Percentiles rank a stretch among this genome's conserved stretches.
Conservation (phyloP, 2,329 filamentous ascomycete genomes). For the Pochonia chlamydosporia region DNA sequence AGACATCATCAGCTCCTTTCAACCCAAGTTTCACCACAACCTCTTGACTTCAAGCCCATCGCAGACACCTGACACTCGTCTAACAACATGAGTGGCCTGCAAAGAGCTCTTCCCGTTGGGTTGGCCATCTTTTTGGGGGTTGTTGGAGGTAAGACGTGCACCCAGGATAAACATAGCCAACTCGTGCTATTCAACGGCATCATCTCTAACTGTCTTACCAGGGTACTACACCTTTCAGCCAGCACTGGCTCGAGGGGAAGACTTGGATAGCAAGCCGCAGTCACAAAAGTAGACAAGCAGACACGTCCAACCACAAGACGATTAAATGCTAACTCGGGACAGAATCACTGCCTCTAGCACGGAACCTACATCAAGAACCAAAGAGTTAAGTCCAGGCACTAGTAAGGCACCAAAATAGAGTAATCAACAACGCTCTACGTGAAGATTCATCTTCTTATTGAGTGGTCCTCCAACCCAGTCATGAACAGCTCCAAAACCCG, state of each 20-base stretch:
- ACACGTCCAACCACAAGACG: not conserved
- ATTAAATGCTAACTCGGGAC: not conserved
- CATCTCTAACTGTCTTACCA: constrained; percentile 10
- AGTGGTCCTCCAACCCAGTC: no score
- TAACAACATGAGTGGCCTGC: constrained; percentile 26
- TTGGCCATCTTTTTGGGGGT: constrained; percentile 31
- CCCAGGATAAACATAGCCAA: not conserved
- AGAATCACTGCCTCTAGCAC: not conserved
- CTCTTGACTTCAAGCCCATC: no score
- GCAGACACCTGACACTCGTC: no score
- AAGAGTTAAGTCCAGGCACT: not conserved
- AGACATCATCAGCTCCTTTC: no score
- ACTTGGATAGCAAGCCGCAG: constrained; percentile 7
- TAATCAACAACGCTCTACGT: not conserved
- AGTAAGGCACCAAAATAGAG: not conserved
- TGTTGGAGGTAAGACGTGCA: constrained; percentile 23
- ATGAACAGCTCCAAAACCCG: no score
- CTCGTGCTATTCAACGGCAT: not conserved
- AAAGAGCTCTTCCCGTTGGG: constrained; percentile 27
- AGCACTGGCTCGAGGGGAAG: constrained; percentile 20
- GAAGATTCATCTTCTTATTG: no score
- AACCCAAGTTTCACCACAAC: no score
- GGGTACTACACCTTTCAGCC: constrained; percentile 33
- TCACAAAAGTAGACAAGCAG: constrained; percentile 10
- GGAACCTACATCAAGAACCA: not conserved